Base-by-base conservation (phyloP, 352 stramenopile species). In the Phytopythium helicoides region DNA sequence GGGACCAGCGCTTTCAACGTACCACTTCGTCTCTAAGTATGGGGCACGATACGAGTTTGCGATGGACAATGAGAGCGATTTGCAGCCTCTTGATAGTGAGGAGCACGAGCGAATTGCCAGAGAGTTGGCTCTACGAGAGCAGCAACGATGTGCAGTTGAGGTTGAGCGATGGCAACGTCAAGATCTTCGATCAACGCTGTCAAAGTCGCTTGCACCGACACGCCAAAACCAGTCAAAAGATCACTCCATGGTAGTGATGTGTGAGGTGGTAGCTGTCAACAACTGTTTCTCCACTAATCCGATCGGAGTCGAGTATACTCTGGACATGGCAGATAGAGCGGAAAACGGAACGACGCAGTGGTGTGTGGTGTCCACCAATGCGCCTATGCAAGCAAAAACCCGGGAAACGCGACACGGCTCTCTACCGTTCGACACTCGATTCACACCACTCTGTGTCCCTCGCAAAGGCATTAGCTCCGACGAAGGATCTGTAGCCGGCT, bases 41-140 rank as follows among this genome's bases (percentile, higher is more conserved):
- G 78, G 76, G 0, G 70, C 56, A 21, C 52, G 71, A 8, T 87
- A 76, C 47, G 77, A 91, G 36, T 87, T 80, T 48, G 68, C 75
- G 11, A 33, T 89, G 1, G 71, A 88, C 37, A 91, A 89, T 14
- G 59, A 55, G 19, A 81, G 75, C 37, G 73, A 89, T 21, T 37
- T 88, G 14, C 33, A 74, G n/a, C 72, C 74, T 0, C 38, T 73
- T 34, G 65, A 66, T 11, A 79, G 63, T 0, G 21, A 36, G 18
- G 54, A 74, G 7, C 76, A 89, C 18, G 53, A 72, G 49, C 57
- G 53, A 15, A 34, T 85, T 18, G 45, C 75, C 28, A 57, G 62
- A 15, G 69, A 89, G 22, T 58, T 91, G 6, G 57, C 66, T 26
- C 49, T 80, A 0, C 53, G 71, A 39, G 77, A 87, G 28, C 58